These are phyloP conservation scores for Sporothrix mexicana DNA, from an alignment of 2,329 filamentous ascomycete species.

Conservation along the genomic window DNA sequence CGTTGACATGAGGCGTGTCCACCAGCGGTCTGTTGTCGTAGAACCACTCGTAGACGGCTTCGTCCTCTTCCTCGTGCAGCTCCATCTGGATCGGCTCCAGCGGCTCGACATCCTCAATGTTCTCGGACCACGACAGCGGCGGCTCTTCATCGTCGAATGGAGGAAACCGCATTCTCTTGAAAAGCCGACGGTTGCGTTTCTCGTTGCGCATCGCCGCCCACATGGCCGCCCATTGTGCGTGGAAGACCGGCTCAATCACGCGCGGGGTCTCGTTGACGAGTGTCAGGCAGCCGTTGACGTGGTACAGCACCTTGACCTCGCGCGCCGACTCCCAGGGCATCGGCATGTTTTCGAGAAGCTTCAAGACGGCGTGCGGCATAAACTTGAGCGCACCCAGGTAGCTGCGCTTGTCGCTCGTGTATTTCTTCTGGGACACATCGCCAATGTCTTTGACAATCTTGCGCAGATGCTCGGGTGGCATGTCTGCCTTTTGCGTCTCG, in stretches of 20 bases:
- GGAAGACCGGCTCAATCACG: constrained; percentile 96
- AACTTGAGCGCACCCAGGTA: constrained; percentile 98
- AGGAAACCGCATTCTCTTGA: constrained; percentile 98
- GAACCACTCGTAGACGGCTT: constrained; percentile 92
- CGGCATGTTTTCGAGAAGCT: constrained; percentile 98
- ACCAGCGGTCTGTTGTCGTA: constrained; percentile 91
- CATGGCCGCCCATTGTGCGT: constrained; percentile 99
- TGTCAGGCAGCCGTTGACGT: constrained; percentile 96
- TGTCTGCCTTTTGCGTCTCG: constrained; percentile 97
- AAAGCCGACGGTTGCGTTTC: constrained; percentile 92
- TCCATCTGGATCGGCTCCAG: constrained; percentile 99
- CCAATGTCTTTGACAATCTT: constrained; percentile 99
- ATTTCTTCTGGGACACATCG: constrained; percentile 99
- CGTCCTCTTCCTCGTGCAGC: constrained; percentile 91
- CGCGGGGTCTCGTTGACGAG: constrained; percentile 95
- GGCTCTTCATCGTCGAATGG: constrained; percentile 99
- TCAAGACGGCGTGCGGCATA: constrained; percentile 98
- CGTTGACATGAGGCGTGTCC: constrained; percentile 93
- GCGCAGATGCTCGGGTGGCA: constrained; percentile 96
- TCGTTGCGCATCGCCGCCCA: constrained; percentile 98
- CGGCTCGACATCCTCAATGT: constrained; percentile 97
- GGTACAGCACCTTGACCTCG: constrained; percentile 97
- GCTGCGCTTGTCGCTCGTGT: constrained; percentile 96
- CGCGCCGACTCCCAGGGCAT: constrained; percentile 98
- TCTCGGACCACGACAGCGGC: constrained; percentile 96